Conservation (phyloP, 1,139 yeast species). For the Scheffersomyces stambukii region DNA sequence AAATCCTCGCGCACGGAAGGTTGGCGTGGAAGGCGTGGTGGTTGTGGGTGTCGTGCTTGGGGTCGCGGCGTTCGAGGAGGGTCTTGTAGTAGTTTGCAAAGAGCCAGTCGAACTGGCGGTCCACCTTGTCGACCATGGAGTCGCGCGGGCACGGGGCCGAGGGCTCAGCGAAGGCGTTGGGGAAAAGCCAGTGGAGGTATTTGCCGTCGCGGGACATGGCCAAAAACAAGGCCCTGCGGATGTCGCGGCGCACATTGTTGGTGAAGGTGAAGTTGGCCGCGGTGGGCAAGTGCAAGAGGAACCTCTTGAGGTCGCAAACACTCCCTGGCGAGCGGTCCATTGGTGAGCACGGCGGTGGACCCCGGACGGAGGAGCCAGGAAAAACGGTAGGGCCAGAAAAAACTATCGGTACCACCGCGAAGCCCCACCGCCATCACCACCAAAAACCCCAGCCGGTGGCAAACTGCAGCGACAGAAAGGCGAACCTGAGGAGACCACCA, state of each 20-base stretch:
- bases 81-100: conserved; percentile 27
- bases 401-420: no score
- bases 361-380: no score
- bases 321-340: no score
- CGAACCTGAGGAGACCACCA: no score
- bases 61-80: conserved; percentile 16
- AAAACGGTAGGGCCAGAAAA: no score
- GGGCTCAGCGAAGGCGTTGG: conserved; percentile 20
- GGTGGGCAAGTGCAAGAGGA: conserved; percentile 32
- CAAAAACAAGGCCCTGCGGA: conserved; percentile 48
- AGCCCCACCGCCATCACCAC: no score
- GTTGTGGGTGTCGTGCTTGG: conserved; percentile 20
- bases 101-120: conserved; percentile 35
- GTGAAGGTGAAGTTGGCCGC: conserved; percentile 31
- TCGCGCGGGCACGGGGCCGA: conserved; percentile 6
- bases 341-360: no score
- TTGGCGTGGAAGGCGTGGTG: conserved; percentile 55
- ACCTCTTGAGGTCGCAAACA: no score
- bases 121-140: conserved; percentile 19
- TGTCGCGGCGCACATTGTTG: conserved; percentile 29
- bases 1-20: conserved; percentile 73
- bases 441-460: no score
- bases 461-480: no score
- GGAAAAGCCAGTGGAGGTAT: conserved; percentile 48
- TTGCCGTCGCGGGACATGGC: conserved; percentile 50